Conservation (phyloP, 1,284 basidiomycete species). For the Athelia sp. region DNA sequence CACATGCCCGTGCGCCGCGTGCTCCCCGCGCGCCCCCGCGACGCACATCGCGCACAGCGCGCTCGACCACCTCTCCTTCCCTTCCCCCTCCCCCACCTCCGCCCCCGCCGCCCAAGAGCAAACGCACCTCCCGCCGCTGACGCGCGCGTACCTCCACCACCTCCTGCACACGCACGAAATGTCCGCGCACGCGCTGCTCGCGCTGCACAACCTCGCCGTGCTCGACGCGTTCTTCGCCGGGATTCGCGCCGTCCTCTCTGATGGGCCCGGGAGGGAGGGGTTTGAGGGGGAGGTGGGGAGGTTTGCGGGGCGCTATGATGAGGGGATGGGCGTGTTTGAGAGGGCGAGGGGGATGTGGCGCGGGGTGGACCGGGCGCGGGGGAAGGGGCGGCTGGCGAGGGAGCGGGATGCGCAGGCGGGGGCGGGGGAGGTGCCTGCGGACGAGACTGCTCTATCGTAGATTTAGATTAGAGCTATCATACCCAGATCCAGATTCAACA, state of each 20-base stretch:
- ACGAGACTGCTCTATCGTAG: conserved; percentile 15
- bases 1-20: conserved; percentile 57
- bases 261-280: conserved; percentile 9
- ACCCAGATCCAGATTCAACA: background rate
- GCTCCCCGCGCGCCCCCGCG: conserved; percentile 45
- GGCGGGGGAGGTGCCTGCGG: conserved; percentile 7
- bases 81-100: conserved; percentile 35
- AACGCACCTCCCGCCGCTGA: conserved; percentile 33
- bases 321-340: conserved; percentile 36
- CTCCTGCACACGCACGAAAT: conserved; percentile 83
- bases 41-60: conserved; percentile 43
- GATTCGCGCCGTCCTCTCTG: conserved; percentile 40
- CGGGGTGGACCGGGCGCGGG: conserved; percentile 58
- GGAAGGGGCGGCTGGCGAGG: conserved; percentile 59
- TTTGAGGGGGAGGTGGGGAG: conserved; percentile 45
- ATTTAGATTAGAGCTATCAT: background rate
- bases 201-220: conserved; percentile 68
- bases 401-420: conserved; percentile 37
- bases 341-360: conserved; percentile 53
- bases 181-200: conserved; percentile 70
- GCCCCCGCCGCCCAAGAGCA: conserved; percentile 41
- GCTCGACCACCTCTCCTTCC: conserved; percentile 34
- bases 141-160: conserved; percentile 77
- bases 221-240: conserved; percentile 59
- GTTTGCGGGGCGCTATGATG: conserved; percentile 53